Base-by-base conservation (phyloP, 805 yeast genomes). In the Scheffersomyces stipitis region DNA sequence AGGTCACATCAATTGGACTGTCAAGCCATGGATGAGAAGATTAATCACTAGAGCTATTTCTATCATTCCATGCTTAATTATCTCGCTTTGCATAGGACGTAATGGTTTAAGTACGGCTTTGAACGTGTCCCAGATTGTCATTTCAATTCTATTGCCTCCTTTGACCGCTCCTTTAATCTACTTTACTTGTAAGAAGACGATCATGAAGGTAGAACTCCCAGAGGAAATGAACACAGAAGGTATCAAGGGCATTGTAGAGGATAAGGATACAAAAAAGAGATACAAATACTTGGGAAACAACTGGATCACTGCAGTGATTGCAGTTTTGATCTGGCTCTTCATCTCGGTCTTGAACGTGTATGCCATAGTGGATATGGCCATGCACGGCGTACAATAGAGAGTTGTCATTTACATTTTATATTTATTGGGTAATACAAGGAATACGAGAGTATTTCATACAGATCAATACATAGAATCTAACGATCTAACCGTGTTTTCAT, bases 41-140 rank as follows among this genome's bases (percentile, higher is more conserved):
- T 54, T 90, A 7, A 69, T 81, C 8, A 90, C 96, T 0, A 74
- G 97, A 53, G 62, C 76, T 5, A 81, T 90, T 29, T 80, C 96
- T 1, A 83, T 90, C 23, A 57, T 86, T 12, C 97, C 97, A 8
- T 86, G 96, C 56, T 60, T 90, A 33, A 71, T 75, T 12, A 82
- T 89, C 43, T 84, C 87, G 5, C 60, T 83, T 4, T 67, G 78
- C 28, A 76, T 86, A 41, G 96, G 96, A 2, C 73, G 81, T 46
- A 62, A 69, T 28, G 97, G 96, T 1, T 65, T 89, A 37, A 69
- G 80, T 7, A 62, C 69, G 8, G 88, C 95, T 0, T 71, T 89
- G 46, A 89, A 88, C 52, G 79, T 86, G n/a, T 80, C 93, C 0
- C 97, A 89, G 62, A 93, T 89, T 14, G 80, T 86, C 1, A 69